Evolutionary conservation across 2,329 filamentous ascomycete genomes (phyloP), one percentile per base, ranked within the genome.

Genomic region (Triangularia setosa): DNA sequence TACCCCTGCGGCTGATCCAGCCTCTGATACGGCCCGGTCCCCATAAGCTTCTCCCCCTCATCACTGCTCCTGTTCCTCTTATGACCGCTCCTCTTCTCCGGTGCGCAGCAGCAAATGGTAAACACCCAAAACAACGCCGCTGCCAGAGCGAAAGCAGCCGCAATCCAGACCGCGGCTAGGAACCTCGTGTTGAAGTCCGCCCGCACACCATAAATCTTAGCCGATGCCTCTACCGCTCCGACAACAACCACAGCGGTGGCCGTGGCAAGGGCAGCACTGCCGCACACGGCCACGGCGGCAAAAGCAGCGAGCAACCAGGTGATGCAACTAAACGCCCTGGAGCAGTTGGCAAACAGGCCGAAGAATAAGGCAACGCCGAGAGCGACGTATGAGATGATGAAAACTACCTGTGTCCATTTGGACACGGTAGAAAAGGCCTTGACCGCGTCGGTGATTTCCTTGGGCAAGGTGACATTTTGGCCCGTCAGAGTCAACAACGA

Each of bases 71-170:
- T 63, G 63, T 69, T 65, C 52, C 69, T n/a, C 35, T 60, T 60
- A 12, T 53, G 74, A 11, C 30, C 12, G 1, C 7, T 11, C 67
- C 67, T 61, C 71, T 75, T 76, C 69, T 92, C 91, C 71, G 80
- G 78, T 64, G 85, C 87, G 83, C 93, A 97, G 87, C 93, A 98
- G 89, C 94, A 98, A 73, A 90, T 85, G 77, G 88, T 92, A 76
- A 96, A 87, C 73, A 93, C 80, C 94, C 95, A 98, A 89, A 98
- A 97, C 74, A 97, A 79, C 68, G 86, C 87, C 7, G 90, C 89
- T 52, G 77, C 91, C 33, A 95, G 75, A 67, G 90, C 89, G 74
- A 96, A 93, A 27, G 86, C 90, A 44, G 89, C 89, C 53, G 88
- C 89, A 65, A 98, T 81, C 92, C 93, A 97, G 71, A 90, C 86